phyloP scores from a whole-genome alignment of 768 basidiomycete genomes.

The Serendipita indica region DNA sequence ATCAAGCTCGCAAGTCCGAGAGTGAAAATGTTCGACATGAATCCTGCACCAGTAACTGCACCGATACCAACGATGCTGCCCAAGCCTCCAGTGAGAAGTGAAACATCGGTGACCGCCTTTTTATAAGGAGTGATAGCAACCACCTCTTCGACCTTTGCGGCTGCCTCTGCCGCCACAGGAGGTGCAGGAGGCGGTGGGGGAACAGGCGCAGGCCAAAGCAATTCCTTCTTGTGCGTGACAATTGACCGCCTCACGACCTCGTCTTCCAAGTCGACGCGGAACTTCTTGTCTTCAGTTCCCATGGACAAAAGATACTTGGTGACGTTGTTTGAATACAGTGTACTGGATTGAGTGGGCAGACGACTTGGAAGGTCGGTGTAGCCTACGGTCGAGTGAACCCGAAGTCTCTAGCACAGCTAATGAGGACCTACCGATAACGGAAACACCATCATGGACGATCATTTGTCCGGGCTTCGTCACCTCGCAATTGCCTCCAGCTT shows the following conservation, averaged over 20 bases:
- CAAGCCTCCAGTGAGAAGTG: constrained; percentile 61
- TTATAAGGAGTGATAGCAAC: constrained; percentile 73
- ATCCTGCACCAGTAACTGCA: constrained; percentile 62
- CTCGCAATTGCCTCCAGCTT: constrained; percentile 82
- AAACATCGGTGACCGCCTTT: constrained; percentile 61
- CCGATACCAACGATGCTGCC: constrained; percentile 57
- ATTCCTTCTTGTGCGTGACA: constrained; percentile 50
- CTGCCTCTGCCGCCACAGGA: constrained; percentile 35
- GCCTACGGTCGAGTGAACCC: constrained; percentile 28
- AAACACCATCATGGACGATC: constrained; percentile 51
- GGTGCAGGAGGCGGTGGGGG: constrained; percentile 45
- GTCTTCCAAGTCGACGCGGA: constrained; percentile 55
- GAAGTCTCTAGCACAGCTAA: not conserved
- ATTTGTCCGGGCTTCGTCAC: constrained; percentile 68
- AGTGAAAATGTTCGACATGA: constrained; percentile 82
- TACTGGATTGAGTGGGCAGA: constrained; percentile 77
- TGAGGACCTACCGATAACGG: constrained; percentile 47
- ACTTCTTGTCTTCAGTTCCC: constrained; percentile 38
- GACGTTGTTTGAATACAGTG: constrained; percentile 82
- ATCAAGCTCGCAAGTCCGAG: constrained; percentile 77
- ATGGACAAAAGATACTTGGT: constrained; percentile 79
- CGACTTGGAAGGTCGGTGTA: constrained; percentile 80
- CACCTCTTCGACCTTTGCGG: constrained; percentile 31
- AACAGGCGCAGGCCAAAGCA: constrained; percentile 54
- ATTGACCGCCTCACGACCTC: constrained; percentile 76